Percentiles rank a stretch among this genome's conserved stretches.
These are phyloP conservation scores for Davidsoniella eucalypti DNA, from an alignment of 2,329 filamentous ascomycete genomes.

Conservation along the genomic window DNA sequence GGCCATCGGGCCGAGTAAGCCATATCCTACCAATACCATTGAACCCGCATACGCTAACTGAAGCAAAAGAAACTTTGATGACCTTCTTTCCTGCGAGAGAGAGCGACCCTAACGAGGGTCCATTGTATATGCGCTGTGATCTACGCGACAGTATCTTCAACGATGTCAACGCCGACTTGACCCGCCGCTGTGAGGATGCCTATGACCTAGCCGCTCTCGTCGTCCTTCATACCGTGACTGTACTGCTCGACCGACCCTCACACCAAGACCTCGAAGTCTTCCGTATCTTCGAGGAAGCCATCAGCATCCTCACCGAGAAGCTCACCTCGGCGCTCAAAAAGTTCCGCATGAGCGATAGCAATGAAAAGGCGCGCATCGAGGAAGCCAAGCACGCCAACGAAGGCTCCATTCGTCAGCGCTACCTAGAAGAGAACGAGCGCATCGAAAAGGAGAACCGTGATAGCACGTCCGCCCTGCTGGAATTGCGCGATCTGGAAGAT, in stretches of 20 bases:
- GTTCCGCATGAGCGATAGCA: conserved; percentile 42
- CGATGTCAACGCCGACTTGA: conserved; percentile 47
- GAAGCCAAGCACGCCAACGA: conserved; percentile 24
- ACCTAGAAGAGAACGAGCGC: conserved; percentile 25
- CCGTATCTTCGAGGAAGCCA: conserved; percentile 49
- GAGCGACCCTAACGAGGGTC: conserved; percentile 36
- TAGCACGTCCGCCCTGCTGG: conserved; percentile 44
- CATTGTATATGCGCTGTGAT: conserved; percentile 42
- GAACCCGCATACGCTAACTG: background rate
- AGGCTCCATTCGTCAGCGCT: conserved; percentile 23
- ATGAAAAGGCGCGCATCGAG: conserved; percentile 25
- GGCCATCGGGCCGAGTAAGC: conserved; percentile 36
- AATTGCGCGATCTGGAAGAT: conserved; percentile 48
- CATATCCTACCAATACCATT: accelerated
- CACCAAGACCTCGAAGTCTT: conserved; percentile 47
- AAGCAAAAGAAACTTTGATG: conserved; percentile 27
- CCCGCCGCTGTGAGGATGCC: conserved; percentile 43
- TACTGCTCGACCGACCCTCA: conserved; percentile 40
- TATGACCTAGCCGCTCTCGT: conserved; percentile 46
- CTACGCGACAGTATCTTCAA: conserved; percentile 48
- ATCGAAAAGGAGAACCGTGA: conserved; percentile 43
- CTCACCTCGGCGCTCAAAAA: conserved; percentile 45
- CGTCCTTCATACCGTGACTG: conserved; percentile 43
- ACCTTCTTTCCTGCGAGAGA: conserved; percentile 41
- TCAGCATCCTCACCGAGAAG: conserved; percentile 46